Evolutionary conservation across 2,329 filamentous ascomycete species (phyloP).

Genomic region (Phialophora chinensis): DNA sequence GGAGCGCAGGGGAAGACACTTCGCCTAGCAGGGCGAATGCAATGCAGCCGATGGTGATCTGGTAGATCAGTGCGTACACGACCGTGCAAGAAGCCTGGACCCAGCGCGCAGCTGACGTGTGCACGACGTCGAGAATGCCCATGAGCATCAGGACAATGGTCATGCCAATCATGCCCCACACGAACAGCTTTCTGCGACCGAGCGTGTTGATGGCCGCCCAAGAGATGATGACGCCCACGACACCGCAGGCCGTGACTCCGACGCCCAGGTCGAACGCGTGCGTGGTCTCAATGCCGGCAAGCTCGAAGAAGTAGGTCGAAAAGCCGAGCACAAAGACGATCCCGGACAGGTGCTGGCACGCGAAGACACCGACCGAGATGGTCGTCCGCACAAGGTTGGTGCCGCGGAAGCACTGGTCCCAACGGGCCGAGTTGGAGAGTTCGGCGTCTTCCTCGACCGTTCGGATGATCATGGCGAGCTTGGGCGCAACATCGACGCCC

Average conservation of each 20-base stretch:
- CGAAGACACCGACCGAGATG: slow-evolving; percentile 53
- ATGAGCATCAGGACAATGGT: slow-evolving; percentile 47
- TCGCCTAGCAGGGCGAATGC: slow-evolving; percentile 57
- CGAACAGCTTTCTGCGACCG: slow-evolving; percentile 45
- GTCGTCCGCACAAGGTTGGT: slow-evolving; percentile 52
- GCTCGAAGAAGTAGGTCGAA: slow-evolving; percentile 57
- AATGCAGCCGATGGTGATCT: slow-evolving; percentile 50
- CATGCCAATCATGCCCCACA: slow-evolving; percentile 44
- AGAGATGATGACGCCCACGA: slow-evolving; percentile 48
- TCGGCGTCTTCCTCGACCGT: slow-evolving; percentile 50
- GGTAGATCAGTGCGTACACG: slow-evolving; percentile 50
- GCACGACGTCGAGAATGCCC: slow-evolving; percentile 50
- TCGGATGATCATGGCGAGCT: slow-evolving; percentile 50
- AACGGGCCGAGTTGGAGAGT: slow-evolving; percentile 44
- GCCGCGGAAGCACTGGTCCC: slow-evolving; percentile 50
- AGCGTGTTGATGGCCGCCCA: slow-evolving; percentile 46
- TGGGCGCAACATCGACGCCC: slow-evolving; percentile 48
- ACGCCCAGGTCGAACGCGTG: slow-evolving; percentile 50
- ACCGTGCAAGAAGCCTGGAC: slow-evolving; percentile 47
- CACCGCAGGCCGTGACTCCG: slow-evolving; percentile 47
- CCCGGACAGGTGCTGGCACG: slow-evolving; percentile 52
- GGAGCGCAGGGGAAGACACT: slow-evolving; percentile 51
- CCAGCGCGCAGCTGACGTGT: slow-evolving; percentile 45
- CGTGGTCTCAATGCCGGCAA: slow-evolving; percentile 42
- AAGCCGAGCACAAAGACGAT: slow-evolving; percentile 53